Base-by-base conservation (phyloP, 2,329 filamentous ascomycete genomes). In the Paraphaeosphaeria minitans region DNA sequence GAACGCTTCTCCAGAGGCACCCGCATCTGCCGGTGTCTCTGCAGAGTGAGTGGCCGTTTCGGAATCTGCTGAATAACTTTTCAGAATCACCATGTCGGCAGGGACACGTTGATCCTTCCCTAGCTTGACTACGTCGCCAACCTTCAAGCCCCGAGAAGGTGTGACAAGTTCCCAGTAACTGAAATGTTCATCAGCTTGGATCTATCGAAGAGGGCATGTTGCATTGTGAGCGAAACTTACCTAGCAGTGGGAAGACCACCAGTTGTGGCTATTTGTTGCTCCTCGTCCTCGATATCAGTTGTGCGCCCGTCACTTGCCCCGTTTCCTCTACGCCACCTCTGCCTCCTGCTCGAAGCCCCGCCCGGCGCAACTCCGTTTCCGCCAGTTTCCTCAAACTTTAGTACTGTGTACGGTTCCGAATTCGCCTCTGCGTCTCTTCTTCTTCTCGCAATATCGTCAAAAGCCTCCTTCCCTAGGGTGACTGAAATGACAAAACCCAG, bases 101-200 rank as follows among this genome's bases (percentile, higher is more conserved):
- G 95, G 95, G 22, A 99, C 89, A 65, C 95, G 87, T 75, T 97
- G 93, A 58, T 97, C 93, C 75, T 97, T 98, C 66, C 86, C 86
- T 29, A 99, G 84, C 74, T 96, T 96, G 58, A 99, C 80, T n/a
- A 99, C 90, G 77, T 99, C 95, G 24, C 95, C 96, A 47, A 99
- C 94, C 73, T 90, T 95, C 53, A 99, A 82, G 71, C 97, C 93
- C 58, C 89, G 87, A 5, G 95, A 95, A 69, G 91, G 93, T 75
- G 91, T 94, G 63, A 84, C 85, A 2, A 91, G 80, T 73, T 97
- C 92, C 56, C 83, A 79, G 4, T 89, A 55, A 81, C 84, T 50
- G 21, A 19, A 7, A 19, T 43, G 2, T 39, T 22, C 10, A 19
- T 35, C 33, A 35, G 22, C 31, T 39, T 37, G 19, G 8, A 31